These are phyloP conservation scores for Leptographium galeiforme DNA, from an alignment of 2,329 filamentous ascomycete species.

Conservation along the genomic window DNA sequence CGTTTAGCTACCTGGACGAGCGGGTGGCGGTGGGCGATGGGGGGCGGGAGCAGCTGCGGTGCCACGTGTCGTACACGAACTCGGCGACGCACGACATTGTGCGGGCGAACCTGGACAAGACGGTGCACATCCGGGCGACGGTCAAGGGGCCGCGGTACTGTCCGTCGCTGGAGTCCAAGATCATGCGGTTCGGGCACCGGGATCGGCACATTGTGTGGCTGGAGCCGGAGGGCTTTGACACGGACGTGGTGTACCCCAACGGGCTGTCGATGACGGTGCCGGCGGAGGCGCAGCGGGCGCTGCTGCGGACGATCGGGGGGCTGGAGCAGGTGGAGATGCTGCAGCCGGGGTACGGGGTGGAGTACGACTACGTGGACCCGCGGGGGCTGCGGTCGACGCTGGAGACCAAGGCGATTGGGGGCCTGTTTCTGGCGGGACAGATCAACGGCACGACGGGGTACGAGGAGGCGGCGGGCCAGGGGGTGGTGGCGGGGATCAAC, in stretches of 20 bases:
- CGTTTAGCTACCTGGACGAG: slow-evolving; percentile 84
- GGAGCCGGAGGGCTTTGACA: slow-evolving; percentile 89
- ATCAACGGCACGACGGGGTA: slow-evolving; percentile 98
- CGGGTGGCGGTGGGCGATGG: slow-evolving; percentile 48
- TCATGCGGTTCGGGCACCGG: slow-evolving; percentile 76
- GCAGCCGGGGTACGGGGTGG: slow-evolving; percentile 90
- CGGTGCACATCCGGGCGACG: slow-evolving; percentile 89
- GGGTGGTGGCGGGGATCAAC: slow-evolving; percentile 84
- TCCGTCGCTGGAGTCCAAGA: slow-evolving; percentile 86
- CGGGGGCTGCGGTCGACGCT: slow-evolving; percentile 76
- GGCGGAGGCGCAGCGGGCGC: slow-evolving; percentile 67
- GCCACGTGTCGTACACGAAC: slow-evolving; percentile 81
- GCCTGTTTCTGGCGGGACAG: slow-evolving; percentile 85
- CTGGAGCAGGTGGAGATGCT: slow-evolving; percentile 84
- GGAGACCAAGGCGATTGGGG: slow-evolving; percentile 82
- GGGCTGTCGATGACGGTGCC: slow-evolving; percentile 96
- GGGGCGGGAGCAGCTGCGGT: slow-evolving; percentile 52
- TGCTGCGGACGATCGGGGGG: slow-evolving; percentile 77
- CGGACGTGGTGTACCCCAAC: slow-evolving; percentile 85
- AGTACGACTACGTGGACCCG: slow-evolving; percentile 97
- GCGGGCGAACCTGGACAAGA: slow-evolving; percentile 82
- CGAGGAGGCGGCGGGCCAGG: slow-evolving; percentile 91
- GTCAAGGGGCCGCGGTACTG: slow-evolving; percentile 93
- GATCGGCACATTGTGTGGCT: slow-evolving; percentile 84
- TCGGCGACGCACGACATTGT: slow-evolving; percentile 69